Evolutionary conservation across 345 rosid genomes (phyloP).

Genomic region (Barbarea vulgaris): DNA sequence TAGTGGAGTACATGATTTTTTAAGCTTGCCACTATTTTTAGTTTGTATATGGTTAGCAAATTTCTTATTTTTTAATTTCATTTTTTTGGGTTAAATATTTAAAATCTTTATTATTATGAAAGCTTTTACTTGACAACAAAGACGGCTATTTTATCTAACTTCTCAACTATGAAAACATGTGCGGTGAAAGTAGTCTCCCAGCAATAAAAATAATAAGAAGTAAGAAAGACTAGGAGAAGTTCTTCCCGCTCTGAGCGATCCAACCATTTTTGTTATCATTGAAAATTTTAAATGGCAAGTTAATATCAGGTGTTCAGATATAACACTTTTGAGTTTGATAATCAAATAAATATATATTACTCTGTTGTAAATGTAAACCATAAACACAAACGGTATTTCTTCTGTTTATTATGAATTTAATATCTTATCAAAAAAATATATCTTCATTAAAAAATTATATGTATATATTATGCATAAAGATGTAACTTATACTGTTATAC

Average conservation of each 20-base stretch:
- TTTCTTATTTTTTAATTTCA: too few species aligned
- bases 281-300: too few species aligned
- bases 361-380: neutral
- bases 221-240: too few species aligned
- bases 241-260: too few species aligned
- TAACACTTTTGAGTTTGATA: too few species aligned
- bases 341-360: neutral
- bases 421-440: neutral
- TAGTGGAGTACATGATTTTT: neutral
- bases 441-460: neutral
- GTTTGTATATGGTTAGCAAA: too few species aligned
- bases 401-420: neutral
- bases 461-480: too few species aligned
- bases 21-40: neutral
- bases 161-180: too few species aligned
- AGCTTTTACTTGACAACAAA: neutral
- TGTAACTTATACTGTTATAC: too few species aligned
- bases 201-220: too few species aligned
- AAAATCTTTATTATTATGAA: neutral
- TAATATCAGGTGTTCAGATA: neutral
- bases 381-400: neutral
- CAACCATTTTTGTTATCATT: too few species aligned
- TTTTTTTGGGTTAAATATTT: neutral
- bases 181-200: too few species aligned
- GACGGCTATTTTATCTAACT: neutral